Evolutionary conservation across 2,329 filamentous ascomycete genomes (phyloP).

Genomic region (Penicillium sp.): DNA sequence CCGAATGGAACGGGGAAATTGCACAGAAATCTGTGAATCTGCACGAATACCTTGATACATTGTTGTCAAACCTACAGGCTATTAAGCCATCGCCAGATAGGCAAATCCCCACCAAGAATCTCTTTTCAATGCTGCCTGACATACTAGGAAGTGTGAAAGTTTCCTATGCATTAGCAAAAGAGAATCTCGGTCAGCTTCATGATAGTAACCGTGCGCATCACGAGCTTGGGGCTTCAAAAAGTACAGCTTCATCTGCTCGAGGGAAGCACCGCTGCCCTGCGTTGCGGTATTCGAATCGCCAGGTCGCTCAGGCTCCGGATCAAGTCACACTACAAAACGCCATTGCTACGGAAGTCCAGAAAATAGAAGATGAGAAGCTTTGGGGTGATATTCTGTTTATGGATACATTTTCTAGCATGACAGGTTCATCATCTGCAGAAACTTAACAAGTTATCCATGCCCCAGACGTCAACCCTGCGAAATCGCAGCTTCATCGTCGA

Average conservation of each 20-base stretch:
- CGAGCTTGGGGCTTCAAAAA: background rate
- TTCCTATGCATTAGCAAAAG: slow-evolving; percentile 15
- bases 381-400: slow-evolving; percentile 9
- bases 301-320: slow-evolving; percentile 4
- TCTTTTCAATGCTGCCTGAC: slow-evolving; percentile 17
- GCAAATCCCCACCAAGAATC: slow-evolving; percentile 15
- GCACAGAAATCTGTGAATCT: slow-evolving; percentile 15
- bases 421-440: background rate
- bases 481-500: background rate
- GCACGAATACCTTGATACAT: slow-evolving; percentile 9
- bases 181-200: background rate
- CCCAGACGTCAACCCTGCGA: background rate
- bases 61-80: slow-evolving; percentile 3
- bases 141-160: slow-evolving; percentile 16
- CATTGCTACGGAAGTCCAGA: slow-evolving; percentile 9
- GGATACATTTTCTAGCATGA: slow-evolving; percentile 5
- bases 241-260: slow-evolving; percentile 4
- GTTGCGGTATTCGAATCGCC: slow-evolving; percentile 15
- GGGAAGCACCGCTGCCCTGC: slow-evolving; percentile 16
- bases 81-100: slow-evolving; percentile 8
- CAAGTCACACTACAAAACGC: background rate
- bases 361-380: slow-evolving; percentile 9
- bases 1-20: slow-evolving; percentile 14
- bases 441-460: background rate
- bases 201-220: background rate